A percentile compares a stretch with the other conserved stretches of the same genome.
Evolutionary conservation across 2,329 filamentous ascomycete species (phyloP).

Genomic region (Colletotrichum graminicola): DNA sequence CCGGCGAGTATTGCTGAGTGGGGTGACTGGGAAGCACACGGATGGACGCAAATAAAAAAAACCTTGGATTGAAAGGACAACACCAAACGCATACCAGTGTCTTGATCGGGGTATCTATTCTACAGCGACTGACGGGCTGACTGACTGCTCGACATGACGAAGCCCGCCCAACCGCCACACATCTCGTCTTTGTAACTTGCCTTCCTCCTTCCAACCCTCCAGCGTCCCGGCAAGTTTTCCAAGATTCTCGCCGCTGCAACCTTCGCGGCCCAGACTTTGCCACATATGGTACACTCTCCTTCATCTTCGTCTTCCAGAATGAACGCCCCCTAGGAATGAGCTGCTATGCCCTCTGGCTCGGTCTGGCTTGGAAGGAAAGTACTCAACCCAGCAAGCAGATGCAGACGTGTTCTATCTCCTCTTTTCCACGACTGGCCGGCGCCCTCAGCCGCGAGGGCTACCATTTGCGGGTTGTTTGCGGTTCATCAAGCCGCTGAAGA

Average conservation of each 20-base stretch:
- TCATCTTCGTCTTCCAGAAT: conserved; percentile 13
- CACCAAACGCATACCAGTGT: conserved; percentile 33
- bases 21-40: no score
- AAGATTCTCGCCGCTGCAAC: conserved; percentile 2
- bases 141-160: conserved; percentile 30
- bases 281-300: conserved; percentile 9
- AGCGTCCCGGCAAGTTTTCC: not conserved
- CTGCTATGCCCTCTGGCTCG: not conserved
- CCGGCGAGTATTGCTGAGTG: no score
- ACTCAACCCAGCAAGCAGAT: not conserved
- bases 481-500: conserved; percentile 72
- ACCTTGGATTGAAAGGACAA: not conserved
- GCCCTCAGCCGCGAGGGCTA: conserved; percentile 26
- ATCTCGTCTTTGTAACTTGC: not conserved
- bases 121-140: conserved; percentile 47
- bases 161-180: conserved; percentile 18
- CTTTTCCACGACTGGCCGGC: not conserved
- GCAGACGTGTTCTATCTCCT: not conserved
- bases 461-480: conserved; percentile 52
- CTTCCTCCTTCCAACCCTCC: not conserved
- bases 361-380: not conserved
- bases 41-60: not conserved
- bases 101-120: conserved; percentile 58
- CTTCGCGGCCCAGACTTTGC: conserved; percentile 10
- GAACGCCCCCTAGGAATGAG: not conserved